These are phyloP conservation scores for Rhododendron mucronatum DNA, from an alignment of 148 eudicot genomes.

Conservation along the genomic window DNA sequence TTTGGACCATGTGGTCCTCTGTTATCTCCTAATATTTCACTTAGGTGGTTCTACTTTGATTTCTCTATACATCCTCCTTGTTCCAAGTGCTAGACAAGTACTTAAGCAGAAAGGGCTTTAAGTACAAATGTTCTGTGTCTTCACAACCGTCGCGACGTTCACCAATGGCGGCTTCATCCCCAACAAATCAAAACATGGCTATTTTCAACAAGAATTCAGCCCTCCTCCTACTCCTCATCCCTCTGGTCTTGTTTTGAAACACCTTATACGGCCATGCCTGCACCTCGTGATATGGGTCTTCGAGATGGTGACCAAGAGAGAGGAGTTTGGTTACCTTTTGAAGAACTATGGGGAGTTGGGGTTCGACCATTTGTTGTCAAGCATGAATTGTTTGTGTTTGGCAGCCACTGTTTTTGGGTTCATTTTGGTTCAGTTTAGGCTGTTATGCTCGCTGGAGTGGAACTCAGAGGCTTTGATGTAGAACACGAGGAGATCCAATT, in stretches of 20 bases:
- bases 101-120: conserved; percentile 45
- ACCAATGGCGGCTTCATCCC: conserved; percentile 63
- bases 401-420: conserved; percentile 38
- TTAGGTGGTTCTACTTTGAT: conserved; percentile 34
- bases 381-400: conserved; percentile 19
- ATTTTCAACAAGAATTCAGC: conserved; percentile 58
- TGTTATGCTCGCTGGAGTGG: no score
- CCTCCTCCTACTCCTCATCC: conserved; percentile 48
- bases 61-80: conserved; percentile 16
- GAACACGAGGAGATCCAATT: no score
- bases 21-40: conserved; percentile 35
- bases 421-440: conserved; percentile 32
- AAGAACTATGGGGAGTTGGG: conserved; percentile 29
- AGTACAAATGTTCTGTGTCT: conserved; percentile 34
- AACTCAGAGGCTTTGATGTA: no score
- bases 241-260: conserved; percentile 62
- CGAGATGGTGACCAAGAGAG: conserved; percentile 27
- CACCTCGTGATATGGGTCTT: conserved; percentile 34
- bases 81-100: conserved; percentile 40
- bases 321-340: conserved; percentile 34
- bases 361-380: conserved; percentile 35
- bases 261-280: conserved; percentile 39
- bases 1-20: conserved; percentile 26
- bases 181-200: conserved; percentile 70
- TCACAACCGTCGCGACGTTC: conserved; percentile 53